Conservation (phyloP, 208 protist genomes). For the Tritrichomonas foetus region DNA sequence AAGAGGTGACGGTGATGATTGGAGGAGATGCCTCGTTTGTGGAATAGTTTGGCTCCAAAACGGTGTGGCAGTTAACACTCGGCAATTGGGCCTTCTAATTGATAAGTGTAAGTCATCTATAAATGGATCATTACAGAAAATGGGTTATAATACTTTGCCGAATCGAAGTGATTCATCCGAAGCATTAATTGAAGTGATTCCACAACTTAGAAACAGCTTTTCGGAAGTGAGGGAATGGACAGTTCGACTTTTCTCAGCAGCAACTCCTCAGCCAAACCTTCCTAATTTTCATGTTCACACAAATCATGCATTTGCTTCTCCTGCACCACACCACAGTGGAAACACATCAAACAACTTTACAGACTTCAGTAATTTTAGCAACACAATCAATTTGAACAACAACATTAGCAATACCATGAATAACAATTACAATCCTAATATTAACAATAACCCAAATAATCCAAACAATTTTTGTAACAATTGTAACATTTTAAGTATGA, state of each 20-base stretch:
- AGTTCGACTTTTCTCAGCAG: not conserved
- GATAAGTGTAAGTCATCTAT: conserved; percentile 35
- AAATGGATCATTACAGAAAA: not conserved
- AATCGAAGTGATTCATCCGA: not conserved
- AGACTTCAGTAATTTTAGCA: no score
- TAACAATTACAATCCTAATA: no score
- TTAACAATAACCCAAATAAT: no score
- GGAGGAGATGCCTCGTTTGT: conserved; percentile 27
- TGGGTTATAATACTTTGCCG: not conserved
- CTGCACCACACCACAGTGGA: no score
- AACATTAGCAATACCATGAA: no score
- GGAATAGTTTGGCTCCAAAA: not conserved
- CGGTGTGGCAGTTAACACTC: not conserved
- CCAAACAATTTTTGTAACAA: no score
- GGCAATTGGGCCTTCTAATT: not conserved
- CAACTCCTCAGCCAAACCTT: not conserved
- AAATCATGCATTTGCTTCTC: no score
- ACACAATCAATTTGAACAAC: no score
- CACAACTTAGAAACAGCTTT: not conserved
- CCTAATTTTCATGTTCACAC: no score
- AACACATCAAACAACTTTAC: no score
- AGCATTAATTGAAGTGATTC: not conserved
- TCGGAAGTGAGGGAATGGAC: not conserved
- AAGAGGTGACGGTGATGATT: not conserved
- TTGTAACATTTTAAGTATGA: no score